Evolutionary conservation across 2,329 filamentous ascomycete species (phyloP).

Genomic region (Colletotrichum zoysiae): DNA sequence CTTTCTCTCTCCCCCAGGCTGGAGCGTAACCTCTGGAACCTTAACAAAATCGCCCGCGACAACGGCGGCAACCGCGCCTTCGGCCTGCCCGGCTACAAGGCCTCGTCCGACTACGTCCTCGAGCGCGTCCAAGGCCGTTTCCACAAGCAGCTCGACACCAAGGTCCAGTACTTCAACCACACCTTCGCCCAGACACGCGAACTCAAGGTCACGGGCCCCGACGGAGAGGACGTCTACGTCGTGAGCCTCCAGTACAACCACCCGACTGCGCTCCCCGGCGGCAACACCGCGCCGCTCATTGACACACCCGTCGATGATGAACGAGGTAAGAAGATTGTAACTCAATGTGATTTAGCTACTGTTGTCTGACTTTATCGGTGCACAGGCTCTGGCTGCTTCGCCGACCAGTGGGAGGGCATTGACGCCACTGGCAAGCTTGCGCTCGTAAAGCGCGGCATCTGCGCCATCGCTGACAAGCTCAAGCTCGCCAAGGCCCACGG

Average conservation of each 20-base stretch:
- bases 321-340: constrained; percentile 36
- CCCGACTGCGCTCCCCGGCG: constrained; percentile 55
- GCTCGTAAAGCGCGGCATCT: constrained; percentile 59
- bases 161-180: constrained; percentile 61
- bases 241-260: constrained; percentile 61
- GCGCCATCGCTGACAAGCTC: constrained; percentile 58
- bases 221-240: constrained; percentile 58
- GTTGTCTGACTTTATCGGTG: background rate
- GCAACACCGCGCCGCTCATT: constrained; percentile 54
- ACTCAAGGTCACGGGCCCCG: constrained; percentile 59
- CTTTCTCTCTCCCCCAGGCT: constrained; percentile 54
- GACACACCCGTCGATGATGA: constrained; percentile 53
- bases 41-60: constrained; percentile 65
- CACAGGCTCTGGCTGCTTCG: constrained; percentile 56
- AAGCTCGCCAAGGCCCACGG: constrained; percentile 58
- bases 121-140: constrained; percentile 57
- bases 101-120: constrained; percentile 69
- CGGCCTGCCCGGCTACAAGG: constrained; percentile 69
- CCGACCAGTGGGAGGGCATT: constrained; percentile 59
- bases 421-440: constrained; percentile 59
- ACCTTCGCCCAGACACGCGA: constrained; percentile 57
- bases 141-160: constrained; percentile 57
- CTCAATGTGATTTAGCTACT: background rate
- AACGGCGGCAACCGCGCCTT: constrained; percentile 73
- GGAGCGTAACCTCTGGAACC: constrained; percentile 64